Conservation (phyloP, 305 asterid species). For the Fraxinus ornus region DNA sequence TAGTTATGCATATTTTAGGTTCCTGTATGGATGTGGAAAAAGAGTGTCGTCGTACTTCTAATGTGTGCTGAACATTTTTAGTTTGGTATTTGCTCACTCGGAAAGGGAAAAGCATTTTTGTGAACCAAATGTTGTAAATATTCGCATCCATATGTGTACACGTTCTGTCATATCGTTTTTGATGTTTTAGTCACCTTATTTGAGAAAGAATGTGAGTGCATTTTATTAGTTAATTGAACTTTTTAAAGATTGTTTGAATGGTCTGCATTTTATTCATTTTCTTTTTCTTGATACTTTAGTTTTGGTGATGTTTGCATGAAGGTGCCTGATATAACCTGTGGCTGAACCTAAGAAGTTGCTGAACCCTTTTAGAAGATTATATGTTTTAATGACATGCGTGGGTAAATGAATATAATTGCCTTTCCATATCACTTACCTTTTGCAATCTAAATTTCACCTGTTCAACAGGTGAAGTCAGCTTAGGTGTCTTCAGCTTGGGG, state of each 20-base stretch:
- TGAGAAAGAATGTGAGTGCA: not conserved
- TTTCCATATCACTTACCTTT: constrained; percentile 1
- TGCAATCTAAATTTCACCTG: not conserved
- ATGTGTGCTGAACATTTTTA: not conserved
- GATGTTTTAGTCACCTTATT: not conserved
- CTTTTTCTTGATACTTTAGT: not conserved
- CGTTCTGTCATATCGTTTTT: not conserved
- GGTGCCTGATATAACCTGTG: not conserved
- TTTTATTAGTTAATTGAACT: not conserved
- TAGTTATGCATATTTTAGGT: not conserved
- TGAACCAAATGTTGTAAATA: not conserved
- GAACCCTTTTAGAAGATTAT: not conserved
- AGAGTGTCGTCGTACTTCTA: not conserved
- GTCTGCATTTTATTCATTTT: not conserved
- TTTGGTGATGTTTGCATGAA: not conserved
- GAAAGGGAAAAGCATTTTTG: not conserved
- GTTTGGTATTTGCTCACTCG: not conserved
- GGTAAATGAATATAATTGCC: not conserved
- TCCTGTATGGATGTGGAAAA: not conserved
- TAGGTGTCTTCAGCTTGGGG: constrained; percentile 29
- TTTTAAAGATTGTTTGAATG: not conserved
- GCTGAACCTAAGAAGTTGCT: not conserved
- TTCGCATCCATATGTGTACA: not conserved
- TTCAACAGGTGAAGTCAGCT: constrained; percentile 38
- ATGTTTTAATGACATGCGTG: not conserved